These are phyloP conservation scores for Aquilaria malaccensis DNA, from an alignment of 345 rosid species.

Conservation along the genomic window DNA sequence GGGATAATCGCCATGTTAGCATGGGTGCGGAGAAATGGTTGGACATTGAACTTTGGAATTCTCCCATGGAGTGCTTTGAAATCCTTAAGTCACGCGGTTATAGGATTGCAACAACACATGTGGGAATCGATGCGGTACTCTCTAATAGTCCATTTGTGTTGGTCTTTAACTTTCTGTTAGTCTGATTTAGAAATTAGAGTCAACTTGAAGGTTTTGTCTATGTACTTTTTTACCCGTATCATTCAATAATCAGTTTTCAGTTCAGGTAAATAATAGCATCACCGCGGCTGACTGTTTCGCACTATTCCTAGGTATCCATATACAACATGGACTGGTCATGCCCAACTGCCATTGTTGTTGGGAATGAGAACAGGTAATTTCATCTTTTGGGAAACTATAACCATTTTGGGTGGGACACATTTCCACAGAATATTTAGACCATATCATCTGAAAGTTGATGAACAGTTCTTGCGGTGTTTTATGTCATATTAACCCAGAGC, in stretches of 20 bases:
- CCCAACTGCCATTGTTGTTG: constrained; percentile 93
- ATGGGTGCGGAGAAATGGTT: constrained; percentile 99
- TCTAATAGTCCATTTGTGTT: constrained; percentile 7
- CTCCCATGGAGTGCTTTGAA: constrained; percentile 60
- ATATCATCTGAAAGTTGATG: too few species aligned
- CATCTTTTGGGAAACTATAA: not conserved
- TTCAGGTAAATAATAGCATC: too few species aligned
- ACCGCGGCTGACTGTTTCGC: not conserved
- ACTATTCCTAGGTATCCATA: constrained; percentile 51
- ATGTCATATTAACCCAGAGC: too few species aligned
- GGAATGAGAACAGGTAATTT: constrained; percentile 72
- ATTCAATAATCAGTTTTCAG: too few species aligned
- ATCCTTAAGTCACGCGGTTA: constrained; percentile 76
- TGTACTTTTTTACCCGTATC: not conserved
- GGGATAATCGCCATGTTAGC: constrained; percentile 85
- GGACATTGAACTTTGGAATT: constrained; percentile 92
- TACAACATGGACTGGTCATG: constrained; percentile 94
- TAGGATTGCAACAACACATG: constrained; percentile 77
- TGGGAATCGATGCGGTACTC: constrained; percentile 78
- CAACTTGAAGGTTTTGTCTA: not conserved
- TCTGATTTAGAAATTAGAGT: not conserved
- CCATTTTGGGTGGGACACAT: not conserved
- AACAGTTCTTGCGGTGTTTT: too few species aligned
- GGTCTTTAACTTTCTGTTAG: not conserved
- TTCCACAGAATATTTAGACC: not conserved